phyloP scores from a whole-genome alignment of 805 yeast species.

The Grigorovia transvaalensis region DNA sequence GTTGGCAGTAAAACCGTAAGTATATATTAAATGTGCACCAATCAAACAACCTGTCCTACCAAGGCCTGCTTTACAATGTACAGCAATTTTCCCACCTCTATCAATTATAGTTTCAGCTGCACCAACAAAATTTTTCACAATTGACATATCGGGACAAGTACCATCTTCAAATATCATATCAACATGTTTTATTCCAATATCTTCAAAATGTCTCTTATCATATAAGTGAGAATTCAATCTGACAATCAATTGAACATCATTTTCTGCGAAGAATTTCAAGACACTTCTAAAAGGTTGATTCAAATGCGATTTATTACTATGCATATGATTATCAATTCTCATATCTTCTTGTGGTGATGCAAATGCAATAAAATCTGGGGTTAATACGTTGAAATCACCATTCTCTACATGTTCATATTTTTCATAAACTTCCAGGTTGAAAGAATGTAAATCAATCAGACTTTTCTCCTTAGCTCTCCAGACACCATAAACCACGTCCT shows the following conservation, averaged over 20 bases:
- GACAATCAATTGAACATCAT: slow-evolving; percentile 79
- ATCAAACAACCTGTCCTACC: slow-evolving; percentile 97
- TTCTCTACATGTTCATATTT: slow-evolving; percentile 91
- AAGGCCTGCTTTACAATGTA: slow-evolving; percentile 97
- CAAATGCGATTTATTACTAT: slow-evolving; percentile 25
- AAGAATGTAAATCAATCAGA: slow-evolving; percentile 73
- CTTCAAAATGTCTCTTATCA: slow-evolving; percentile 74
- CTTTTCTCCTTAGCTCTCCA: slow-evolving; percentile 96
- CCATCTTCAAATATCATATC: slow-evolving; percentile 98
- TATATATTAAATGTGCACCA: slow-evolving; percentile 92
- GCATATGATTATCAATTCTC: slow-evolving; percentile 13
- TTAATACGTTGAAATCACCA: slow-evolving; percentile 87
- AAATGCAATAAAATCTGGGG: slow-evolving; percentile 93
- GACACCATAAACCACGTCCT: slow-evolving; percentile 89
- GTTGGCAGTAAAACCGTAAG: slow-evolving; percentile 93
- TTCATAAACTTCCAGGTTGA: slow-evolving; percentile 89
- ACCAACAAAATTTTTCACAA: slow-evolving; percentile 85
- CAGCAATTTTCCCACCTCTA: slow-evolving; percentile 88
- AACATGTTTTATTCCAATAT: slow-evolving; percentile 73
- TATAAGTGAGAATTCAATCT: slow-evolving; percentile 87
- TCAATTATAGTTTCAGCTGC: slow-evolving; percentile 85
- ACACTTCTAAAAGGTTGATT: slow-evolving; percentile 78
- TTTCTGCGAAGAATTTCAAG: slow-evolving; percentile 58
- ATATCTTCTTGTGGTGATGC: slow-evolving; percentile 85
- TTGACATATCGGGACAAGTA: slow-evolving; percentile 91